These are phyloP conservation scores for Comarum palustre DNA, from an alignment of 306 rosid genomes.

Conservation along the genomic window DNA sequence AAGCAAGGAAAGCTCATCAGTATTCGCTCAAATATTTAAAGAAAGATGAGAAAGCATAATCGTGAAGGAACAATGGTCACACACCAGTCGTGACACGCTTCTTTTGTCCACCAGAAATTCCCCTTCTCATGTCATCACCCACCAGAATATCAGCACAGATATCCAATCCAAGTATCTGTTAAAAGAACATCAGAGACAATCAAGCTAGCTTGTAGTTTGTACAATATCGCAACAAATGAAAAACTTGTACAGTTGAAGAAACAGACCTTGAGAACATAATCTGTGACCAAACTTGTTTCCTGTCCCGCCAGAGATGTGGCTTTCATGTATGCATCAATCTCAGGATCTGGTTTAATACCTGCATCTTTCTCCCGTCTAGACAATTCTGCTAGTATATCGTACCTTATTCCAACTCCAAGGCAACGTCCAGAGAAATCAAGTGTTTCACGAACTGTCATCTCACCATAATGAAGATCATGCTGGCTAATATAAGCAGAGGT, in stretches of 20 bases:
- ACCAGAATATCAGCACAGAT: slow-evolving; percentile 76
- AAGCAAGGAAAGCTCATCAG: neutral
- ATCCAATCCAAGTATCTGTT: slow-evolving; percentile 83
- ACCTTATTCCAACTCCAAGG: slow-evolving; percentile 71
- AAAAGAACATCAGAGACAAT: slow-evolving; percentile 22
- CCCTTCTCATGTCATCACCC: slow-evolving; percentile 92
- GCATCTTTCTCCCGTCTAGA: slow-evolving; percentile 55
- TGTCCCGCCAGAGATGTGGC: slow-evolving; percentile 66
- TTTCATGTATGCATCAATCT: slow-evolving; percentile 81
- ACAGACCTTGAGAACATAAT: slow-evolving; percentile 77
- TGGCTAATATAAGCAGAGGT: slow-evolving; percentile 79
- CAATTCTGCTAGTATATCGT: slow-evolving; percentile 51
- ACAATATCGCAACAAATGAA: neutral
- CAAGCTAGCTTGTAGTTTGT: neutral
- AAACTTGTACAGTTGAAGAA: neutral
- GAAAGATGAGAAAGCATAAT: neutral
- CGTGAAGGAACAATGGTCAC: neutral
- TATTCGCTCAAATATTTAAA: neutral
- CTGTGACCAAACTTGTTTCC: slow-evolving; percentile 63
- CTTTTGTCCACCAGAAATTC: slow-evolving; percentile 90
- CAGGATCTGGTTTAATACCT: slow-evolving; percentile 68
- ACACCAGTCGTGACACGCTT: slow-evolving; percentile 87
- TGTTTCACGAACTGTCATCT: slow-evolving; percentile 83
- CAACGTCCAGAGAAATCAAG: slow-evolving; percentile 67
- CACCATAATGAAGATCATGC: slow-evolving; percentile 76